These are phyloP conservation scores for Teunomyces tritomae DNA, from an alignment of 805 yeast species.

Conservation along the genomic window DNA sequence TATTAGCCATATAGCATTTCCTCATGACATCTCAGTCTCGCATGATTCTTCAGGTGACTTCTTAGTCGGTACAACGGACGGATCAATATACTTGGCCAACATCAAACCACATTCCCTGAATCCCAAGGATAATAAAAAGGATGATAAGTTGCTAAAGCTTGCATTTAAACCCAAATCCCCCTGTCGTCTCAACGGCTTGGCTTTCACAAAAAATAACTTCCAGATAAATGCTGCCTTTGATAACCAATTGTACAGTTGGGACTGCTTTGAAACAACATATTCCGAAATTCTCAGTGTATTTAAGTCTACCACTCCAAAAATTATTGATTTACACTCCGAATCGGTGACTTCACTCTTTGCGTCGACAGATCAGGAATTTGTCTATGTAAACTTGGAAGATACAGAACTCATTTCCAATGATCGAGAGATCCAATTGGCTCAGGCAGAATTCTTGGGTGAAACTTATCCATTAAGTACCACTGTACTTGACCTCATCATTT, in stretches of 20 bases:
- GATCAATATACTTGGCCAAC: slow-evolving; percentile 23
- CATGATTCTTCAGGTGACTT: slow-evolving; percentile 28
- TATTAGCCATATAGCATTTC: slow-evolving; percentile 25
- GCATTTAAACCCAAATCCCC: slow-evolving; percentile 17
- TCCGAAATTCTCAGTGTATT: slow-evolving; percentile 30
- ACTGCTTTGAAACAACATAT: slow-evolving; percentile 28
- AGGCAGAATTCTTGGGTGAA: slow-evolving; percentile 12
- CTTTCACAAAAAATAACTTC: slow-evolving; percentile 16
- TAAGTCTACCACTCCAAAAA: slow-evolving; percentile 16
- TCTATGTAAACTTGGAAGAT: slow-evolving; percentile 12
- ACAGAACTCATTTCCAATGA: slow-evolving; percentile 29
- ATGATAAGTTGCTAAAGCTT: slow-evolving; percentile 33
- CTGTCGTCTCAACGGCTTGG: background rate
- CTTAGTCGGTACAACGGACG: slow-evolving; percentile 29
- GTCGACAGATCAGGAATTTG: slow-evolving; percentile 12
- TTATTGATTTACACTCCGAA: background rate
- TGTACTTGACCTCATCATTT: slow-evolving; percentile 18
- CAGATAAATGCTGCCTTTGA: slow-evolving; percentile 24
- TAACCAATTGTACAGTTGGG: slow-evolving; percentile 27
- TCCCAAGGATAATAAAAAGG: slow-evolving; percentile 29
- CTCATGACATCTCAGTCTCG: slow-evolving; percentile 4
- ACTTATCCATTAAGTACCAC: slow-evolving; percentile 6
- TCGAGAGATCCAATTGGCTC: slow-evolving; percentile 22
- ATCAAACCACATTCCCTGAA: slow-evolving; percentile 28
- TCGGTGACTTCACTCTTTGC: slow-evolving; percentile 11